phyloP scores from a whole-genome alignment of 176 grass and related monocot genomes.

The Avena eriantha region DNA sequence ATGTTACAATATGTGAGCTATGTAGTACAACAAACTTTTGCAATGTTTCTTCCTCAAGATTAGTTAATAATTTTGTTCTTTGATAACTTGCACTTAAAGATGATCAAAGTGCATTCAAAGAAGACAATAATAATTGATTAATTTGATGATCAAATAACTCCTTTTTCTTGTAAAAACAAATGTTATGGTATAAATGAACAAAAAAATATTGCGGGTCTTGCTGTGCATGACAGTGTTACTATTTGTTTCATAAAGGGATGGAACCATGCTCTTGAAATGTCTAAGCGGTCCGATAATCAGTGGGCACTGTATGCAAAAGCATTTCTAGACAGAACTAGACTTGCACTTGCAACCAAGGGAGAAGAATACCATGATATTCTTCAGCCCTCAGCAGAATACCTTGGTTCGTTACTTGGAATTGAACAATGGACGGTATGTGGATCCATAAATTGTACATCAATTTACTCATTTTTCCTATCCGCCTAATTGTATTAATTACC shows the following conservation, averaged over 20 bases:
- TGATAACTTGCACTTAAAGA: not conserved
- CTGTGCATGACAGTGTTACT: slow-evolving; percentile 7
- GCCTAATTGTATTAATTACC: slow-evolving; percentile 24
- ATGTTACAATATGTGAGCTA: not conserved
- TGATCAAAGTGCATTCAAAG: slow-evolving; percentile 12
- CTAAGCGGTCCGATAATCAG: slow-evolving; percentile 64
- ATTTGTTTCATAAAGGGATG: slow-evolving; percentile 71
- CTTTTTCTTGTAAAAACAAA: slow-evolving; percentile 8
- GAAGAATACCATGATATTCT: slow-evolving; percentile 83
- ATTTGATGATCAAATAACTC: not conserved
- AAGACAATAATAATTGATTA: slow-evolving; percentile 3
- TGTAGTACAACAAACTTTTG: not conserved
- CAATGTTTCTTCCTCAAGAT: not conserved
- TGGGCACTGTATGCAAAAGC: slow-evolving; percentile 97
- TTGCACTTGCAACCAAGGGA: slow-evolving; percentile 88
- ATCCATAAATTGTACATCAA: slow-evolving; percentile 32
- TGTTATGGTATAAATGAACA: not conserved
- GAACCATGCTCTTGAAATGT: slow-evolving; percentile 84
- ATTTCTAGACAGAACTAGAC: slow-evolving; percentile 93
- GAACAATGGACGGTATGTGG: slow-evolving; percentile 80
- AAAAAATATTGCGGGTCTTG: not conserved
- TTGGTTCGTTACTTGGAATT: slow-evolving; percentile 82
- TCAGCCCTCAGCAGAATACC: slow-evolving; percentile 93
- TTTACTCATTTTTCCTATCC: slow-evolving; percentile 29
- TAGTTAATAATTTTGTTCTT: not conserved